These are phyloP conservation scores for Boletus rubescentipes DNA, from an alignment of 768 basidiomycete species.

Conservation along the genomic window DNA sequence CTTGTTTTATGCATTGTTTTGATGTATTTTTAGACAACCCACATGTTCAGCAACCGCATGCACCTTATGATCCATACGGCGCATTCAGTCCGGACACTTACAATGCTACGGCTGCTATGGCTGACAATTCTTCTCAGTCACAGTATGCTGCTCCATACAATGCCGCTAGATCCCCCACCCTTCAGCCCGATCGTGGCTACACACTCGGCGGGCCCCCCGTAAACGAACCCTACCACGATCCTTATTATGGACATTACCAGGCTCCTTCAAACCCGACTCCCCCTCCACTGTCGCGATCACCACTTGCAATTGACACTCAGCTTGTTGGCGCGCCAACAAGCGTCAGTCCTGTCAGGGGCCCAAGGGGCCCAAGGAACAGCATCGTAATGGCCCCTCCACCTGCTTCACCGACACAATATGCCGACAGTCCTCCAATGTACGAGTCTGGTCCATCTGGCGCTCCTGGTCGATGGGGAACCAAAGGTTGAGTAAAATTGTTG, in stretches of 20 bases:
- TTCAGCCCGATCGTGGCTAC: slow-evolving; percentile 50
- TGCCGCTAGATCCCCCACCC: slow-evolving; percentile 14
- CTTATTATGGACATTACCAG: slow-evolving; percentile 30
- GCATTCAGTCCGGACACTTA: slow-evolving; percentile 41
- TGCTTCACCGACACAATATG: slow-evolving; percentile 21
- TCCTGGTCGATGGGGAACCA: slow-evolving; percentile 56
- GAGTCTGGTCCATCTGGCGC: slow-evolving; percentile 51
- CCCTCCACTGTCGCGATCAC: slow-evolving; percentile 36
- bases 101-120: slow-evolving; percentile 30
- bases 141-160: slow-evolving; percentile 16
- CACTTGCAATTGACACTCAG: slow-evolving; percentile 42
- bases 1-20: neutral
- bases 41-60: slow-evolving; percentile 48
- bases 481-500: slow-evolving; percentile 14
- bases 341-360: slow-evolving; percentile 45
- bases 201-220: slow-evolving; percentile 52
- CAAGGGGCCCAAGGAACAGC: slow-evolving; percentile 36
- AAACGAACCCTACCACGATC: slow-evolving; percentile 27
- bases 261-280: slow-evolving; percentile 18
- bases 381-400: slow-evolving; percentile 25
- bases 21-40: slow-evolving; percentile 48
- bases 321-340: slow-evolving; percentile 22
- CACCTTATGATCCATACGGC: slow-evolving; percentile 52
- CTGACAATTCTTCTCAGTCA: slow-evolving; percentile 13
- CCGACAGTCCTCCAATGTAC: slow-evolving; percentile 67